These are phyloP conservation scores for Noccaea bulbosa DNA, from an alignment of 345 rosid genomes.

Conservation along the genomic window DNA sequence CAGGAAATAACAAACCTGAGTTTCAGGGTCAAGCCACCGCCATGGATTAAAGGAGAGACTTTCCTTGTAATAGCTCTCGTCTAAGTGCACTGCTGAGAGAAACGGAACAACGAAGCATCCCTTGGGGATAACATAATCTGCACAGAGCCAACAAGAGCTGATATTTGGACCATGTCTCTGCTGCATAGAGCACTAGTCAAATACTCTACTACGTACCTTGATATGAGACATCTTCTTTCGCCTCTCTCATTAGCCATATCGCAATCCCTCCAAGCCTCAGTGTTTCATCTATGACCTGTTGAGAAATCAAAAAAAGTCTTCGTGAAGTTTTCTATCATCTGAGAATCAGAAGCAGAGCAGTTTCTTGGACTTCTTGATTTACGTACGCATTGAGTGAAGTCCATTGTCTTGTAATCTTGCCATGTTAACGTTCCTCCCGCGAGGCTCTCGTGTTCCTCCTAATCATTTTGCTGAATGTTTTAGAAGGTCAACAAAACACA, in stretches of 20 bases:
- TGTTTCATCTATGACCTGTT: slow-evolving; percentile 84
- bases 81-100: slow-evolving; percentile 84
- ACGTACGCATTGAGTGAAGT: slow-evolving; percentile 88
- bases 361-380: neutral
- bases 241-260: slow-evolving; percentile 90
- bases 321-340: neutral
- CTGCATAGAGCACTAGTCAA: neutral
- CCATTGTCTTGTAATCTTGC: slow-evolving; percentile 82
- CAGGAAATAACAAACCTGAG: slow-evolving; percentile 50
- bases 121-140: slow-evolving; percentile 80
- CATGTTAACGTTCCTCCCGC: slow-evolving; percentile 54
- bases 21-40: slow-evolving; percentile 86
- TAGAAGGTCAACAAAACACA: neutral
- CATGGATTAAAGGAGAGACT: slow-evolving; percentile 72
- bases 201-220: slow-evolving; percentile 49
- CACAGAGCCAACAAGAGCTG: slow-evolving; percentile 19
- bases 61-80: slow-evolving; percentile 59
- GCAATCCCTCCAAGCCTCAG: slow-evolving; percentile 89
- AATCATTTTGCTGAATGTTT: slow-evolving; percentile 30
- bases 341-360: slow-evolving; percentile 8
- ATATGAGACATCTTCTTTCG: slow-evolving; percentile 72
- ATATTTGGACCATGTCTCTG: slow-evolving; percentile 9
- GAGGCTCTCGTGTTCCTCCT: slow-evolving; percentile 76
- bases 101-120: slow-evolving; percentile 88
- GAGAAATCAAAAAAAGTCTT: neutral